Evolutionary conservation across 805 yeast genomes (phyloP), one percentile per base, ranked within the genome.

Genomic region (Saccharomycodes ludwigii): DNA sequence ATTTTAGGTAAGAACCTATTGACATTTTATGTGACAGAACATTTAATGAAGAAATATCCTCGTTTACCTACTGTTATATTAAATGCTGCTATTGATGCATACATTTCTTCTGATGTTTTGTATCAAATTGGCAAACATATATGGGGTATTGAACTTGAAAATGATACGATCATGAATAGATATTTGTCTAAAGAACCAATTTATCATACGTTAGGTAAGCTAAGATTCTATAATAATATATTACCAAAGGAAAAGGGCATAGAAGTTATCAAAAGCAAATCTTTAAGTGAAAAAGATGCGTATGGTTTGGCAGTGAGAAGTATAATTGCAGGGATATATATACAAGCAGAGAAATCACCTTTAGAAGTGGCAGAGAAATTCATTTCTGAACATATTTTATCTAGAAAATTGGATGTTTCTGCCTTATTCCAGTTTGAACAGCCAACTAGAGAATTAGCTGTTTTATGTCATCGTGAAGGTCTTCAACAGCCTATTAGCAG

Each of bases 101-200:
- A 74, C 50, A 67, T 80, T 48, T 81, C 88, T 3, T 68, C 72
- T 21, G 68, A 64, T 11, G 67, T 84, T 1, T 62, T 91, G 35
- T 61, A 71, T 22, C 69, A 68, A 30, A 61, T 85, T 17, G 95
- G 85, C 21, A 67, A 65, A 46, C 48, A 60, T 13, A 37, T 51
- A 14, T 91, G 96, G 96, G 98, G 98, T 59, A 75, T 91, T 30
- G 86, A 84, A 56, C 65, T 68, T 12, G 96, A 86, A 50, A 56
- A 59, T 6, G 59, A 73, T 5, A 59, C 82, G 14, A 65, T 75
- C 28, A 54, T 84, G 37, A 75, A 76, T 30, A 72, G 83, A 45
- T 72, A 67, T 44, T 59, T 84, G 42, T 65, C 76, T 20, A 70
- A 77, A 33, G 93, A 79, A 51, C 72, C 80, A 12, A 72, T 70